Evolutionary conservation across 1,139 yeast species (phyloP).

Genomic region (Debaryomyces udenii): DNA sequence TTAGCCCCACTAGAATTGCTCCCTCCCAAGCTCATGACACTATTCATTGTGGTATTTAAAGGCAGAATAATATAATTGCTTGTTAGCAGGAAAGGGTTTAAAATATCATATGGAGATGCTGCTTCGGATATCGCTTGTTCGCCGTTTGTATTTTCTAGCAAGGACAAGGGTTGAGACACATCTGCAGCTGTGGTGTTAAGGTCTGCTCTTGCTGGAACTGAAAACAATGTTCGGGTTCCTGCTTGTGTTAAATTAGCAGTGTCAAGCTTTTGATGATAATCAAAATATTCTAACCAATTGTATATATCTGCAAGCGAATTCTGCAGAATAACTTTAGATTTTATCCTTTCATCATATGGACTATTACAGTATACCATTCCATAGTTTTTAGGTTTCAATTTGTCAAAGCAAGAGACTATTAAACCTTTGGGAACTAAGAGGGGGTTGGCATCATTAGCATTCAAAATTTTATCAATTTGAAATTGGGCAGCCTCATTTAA

Average conservation of each 20-base stretch:
- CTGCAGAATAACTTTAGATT: constrained; percentile 14
- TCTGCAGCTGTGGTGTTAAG: neutral
- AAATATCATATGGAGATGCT: constrained; percentile 29
- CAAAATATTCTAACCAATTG: constrained; percentile 38
- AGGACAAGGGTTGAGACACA: too few relatives aligned
- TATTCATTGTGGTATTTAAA: constrained; percentile 38
- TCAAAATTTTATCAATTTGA: constrained; percentile 24
- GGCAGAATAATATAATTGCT: constrained; percentile 46
- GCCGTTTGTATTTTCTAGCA: too few relatives aligned
- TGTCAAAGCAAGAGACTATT: constrained; percentile 30
- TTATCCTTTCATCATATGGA: constrained; percentile 11
- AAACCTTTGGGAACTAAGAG: constrained; percentile 27
- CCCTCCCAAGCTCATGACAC: constrained; percentile 28
- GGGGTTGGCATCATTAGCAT: constrained; percentile 9
- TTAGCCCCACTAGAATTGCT: constrained; percentile 1
- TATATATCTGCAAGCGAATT: constrained; percentile 29
- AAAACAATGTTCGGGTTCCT: constrained; percentile 24
- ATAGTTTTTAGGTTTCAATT: constrained; percentile 31
- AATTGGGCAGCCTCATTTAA: constrained; percentile 20
- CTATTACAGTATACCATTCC: constrained; percentile 33
- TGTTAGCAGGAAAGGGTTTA: constrained; percentile 40
- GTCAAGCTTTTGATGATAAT: constrained; percentile 33
- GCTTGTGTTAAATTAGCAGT: constrained; percentile 21
- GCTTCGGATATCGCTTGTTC: constrained; percentile 15
- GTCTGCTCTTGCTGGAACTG: constrained; percentile 16